Conservation (phyloP, 208 protist genomes). For the Leishmania turanica region DNA sequence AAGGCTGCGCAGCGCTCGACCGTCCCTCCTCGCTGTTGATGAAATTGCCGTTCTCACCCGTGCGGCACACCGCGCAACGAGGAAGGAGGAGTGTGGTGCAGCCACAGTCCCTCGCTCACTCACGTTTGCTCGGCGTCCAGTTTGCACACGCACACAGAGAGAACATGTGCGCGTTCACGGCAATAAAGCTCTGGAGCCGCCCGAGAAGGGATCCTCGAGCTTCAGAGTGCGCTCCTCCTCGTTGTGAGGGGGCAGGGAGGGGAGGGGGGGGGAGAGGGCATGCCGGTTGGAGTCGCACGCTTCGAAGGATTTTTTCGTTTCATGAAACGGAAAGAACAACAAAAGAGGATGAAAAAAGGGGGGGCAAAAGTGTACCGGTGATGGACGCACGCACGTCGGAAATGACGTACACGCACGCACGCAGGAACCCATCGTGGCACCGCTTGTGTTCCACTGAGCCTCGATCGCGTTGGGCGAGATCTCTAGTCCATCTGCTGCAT, state of each 20-base stretch:
- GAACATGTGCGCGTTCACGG: background rate
- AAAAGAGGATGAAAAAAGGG: background rate
- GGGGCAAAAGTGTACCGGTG: background rate
- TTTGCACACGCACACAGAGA: background rate
- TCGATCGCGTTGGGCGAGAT: background rate
- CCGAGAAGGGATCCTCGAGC: background rate
- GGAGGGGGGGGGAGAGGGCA: background rate
- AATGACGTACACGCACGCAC: background rate
- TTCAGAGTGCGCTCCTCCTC: too few species aligned
- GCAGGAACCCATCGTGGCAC: background rate
- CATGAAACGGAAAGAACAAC: background rate
- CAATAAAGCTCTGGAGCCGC: background rate
- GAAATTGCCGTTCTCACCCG: background rate
- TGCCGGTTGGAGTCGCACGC: background rate
- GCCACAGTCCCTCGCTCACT: background rate
- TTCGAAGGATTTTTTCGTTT: background rate
- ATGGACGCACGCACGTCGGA: background rate
- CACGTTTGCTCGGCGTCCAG: background rate
- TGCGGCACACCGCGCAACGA: background rate
- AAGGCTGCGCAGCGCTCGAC: background rate
- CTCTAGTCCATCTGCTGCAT: slow-evolving; percentile 94
- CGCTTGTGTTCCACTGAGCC: background rate
- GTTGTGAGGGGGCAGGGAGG: background rate
- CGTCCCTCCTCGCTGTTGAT: background rate
- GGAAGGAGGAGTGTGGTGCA: background rate